Evolutionary conservation across 176 grass and related monocot genomes (phyloP).

Genomic region (Phoenix dactylifera): DNA sequence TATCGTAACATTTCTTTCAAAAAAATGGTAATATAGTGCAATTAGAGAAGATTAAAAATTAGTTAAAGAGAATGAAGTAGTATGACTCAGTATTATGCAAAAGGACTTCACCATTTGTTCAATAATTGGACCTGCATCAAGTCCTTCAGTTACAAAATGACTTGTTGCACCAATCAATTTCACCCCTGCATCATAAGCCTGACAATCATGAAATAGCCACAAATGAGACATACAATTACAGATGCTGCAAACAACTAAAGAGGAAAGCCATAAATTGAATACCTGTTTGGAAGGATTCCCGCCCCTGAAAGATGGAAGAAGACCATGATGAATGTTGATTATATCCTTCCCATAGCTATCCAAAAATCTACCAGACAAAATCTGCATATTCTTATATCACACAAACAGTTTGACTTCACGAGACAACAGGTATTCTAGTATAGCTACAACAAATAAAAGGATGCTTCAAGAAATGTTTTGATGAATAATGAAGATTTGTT

Average conservation of each 20-base stretch:
- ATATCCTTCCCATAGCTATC: constrained; percentile 82
- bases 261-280: too few species aligned
- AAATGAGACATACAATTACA: too few species aligned
- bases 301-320: constrained; percentile 96
- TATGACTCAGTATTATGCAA: too few species aligned
- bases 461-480: too few species aligned
- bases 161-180: constrained; percentile 93
- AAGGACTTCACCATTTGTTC: constrained; percentile 66
- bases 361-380: constrained; percentile 66
- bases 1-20: too few species aligned
- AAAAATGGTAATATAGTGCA: too few species aligned
- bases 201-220: background rate
- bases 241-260: background rate
- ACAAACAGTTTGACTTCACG: background rate
- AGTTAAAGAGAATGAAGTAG: too few species aligned
- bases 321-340: constrained; percentile 96
- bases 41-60: too few species aligned
- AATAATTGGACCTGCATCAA: constrained; percentile 89
- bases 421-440: background rate
- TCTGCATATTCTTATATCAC: constrained; percentile 13
- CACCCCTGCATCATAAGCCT: constrained; percentile 94
- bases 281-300: constrained; percentile 87
- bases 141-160: constrained; percentile 88
- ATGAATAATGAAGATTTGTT: too few species aligned
- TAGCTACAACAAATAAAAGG: background rate